Evolutionary conservation across 805 yeast species (phyloP).

Genomic region (Saccharomyces eubayanus): DNA sequence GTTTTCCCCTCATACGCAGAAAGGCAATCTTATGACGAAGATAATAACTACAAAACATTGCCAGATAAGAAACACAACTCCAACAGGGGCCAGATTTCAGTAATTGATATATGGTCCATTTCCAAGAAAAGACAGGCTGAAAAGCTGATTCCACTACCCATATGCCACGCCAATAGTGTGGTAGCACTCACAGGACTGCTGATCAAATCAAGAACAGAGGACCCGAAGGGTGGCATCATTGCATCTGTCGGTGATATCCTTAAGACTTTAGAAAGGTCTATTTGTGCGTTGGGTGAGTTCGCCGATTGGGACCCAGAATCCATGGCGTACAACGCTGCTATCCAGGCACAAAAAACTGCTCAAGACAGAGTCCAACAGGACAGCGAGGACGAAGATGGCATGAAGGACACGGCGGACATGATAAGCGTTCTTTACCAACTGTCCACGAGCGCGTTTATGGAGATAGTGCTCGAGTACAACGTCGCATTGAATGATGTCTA

Average conservation of each 20-base stretch:
- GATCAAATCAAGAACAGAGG: conserved; percentile 54
- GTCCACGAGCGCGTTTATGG: conserved; percentile 54
- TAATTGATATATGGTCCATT: conserved; percentile 23
- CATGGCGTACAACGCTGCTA: background rate
- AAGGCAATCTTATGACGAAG: background rate
- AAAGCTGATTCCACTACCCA: conserved; percentile 51
- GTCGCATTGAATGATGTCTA: conserved; percentile 55
- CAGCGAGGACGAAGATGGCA: conserved; percentile 3
- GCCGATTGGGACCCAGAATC: conserved; percentile 29
- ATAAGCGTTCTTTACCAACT: conserved; percentile 54
- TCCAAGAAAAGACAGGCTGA: conserved; percentile 45
- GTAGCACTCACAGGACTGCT: conserved; percentile 45
- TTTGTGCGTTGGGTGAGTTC: conserved; percentile 45
- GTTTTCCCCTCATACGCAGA: background rate
- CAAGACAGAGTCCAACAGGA: background rate
- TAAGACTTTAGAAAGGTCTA: conserved; percentile 51
- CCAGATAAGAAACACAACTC: conserved; percentile 6
- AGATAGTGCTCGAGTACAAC: conserved; percentile 56
- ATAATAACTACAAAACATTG: background rate
- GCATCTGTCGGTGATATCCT: conserved; percentile 51
- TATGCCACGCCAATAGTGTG: conserved; percentile 57
- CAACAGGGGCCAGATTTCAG: conserved; percentile 7
- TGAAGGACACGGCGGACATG: conserved; percentile 25
- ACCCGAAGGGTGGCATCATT: conserved; percentile 45
- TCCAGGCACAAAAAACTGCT: background rate